Base-by-base conservation (phyloP, 345 rosid species). In the Gynandropsis gynandra region DNA sequence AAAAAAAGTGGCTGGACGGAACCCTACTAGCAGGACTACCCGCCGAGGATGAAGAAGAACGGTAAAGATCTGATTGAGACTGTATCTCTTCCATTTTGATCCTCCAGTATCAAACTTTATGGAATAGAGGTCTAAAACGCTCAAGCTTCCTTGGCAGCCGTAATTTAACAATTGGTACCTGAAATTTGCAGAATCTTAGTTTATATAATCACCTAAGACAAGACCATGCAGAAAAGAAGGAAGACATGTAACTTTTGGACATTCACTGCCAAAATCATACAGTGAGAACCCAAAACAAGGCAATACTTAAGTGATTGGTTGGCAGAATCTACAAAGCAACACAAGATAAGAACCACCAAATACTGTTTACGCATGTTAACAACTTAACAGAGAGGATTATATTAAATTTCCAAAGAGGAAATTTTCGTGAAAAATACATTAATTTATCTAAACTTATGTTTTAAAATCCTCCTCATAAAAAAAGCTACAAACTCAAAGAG, bases 11-110 rank as follows among this genome's bases (percentile, higher is more conserved):
- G 63, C 95, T 88, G 2, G 99, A 88, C 15, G 95, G 97, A 27
- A 85, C 85, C 72, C 99, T 88, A 55, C 92, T 85, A 4, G 94
- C 78, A 7, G 99, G 99, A 75, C 99, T 93, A 69, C 99, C 88
- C 1, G 97, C 95, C 8, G 95, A 85, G 37, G 99, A 93, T 0
- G 99, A 93, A 0, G 97, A 93, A 27, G 99, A 93, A 74, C 99
- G 80, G 51, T 85, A 93, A 31, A 85, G 77, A 62, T 93, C 99
- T 1, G 94, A 85, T 24, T 88, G 95, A 27, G 85, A 75, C 59
- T 93, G 99, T 80, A 93, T 93, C 78, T 93, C 99, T 66, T 93
- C 99, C 97, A 93, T 87, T 43, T 46, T 54, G 38, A 60, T 62
- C 1, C 24, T 54, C 52, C 54, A 52, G 51, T 71, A 58, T 56